Evolutionary conservation across 2,329 filamentous ascomycete genomes (phyloP).

Genomic region (Penicillium sp.): DNA sequence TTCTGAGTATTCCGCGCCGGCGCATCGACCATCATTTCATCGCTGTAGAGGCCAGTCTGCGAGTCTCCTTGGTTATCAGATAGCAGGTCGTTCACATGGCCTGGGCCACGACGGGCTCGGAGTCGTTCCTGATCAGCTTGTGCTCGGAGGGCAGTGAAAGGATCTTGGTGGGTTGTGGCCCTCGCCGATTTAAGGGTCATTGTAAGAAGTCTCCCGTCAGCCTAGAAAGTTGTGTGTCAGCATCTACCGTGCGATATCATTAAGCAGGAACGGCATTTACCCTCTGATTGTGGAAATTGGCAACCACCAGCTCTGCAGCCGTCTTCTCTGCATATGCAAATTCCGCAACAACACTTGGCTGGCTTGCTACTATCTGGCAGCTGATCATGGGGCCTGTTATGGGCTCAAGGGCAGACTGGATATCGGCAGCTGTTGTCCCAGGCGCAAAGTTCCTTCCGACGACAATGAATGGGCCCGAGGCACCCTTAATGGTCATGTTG

Average conservation of each 20-base stretch:
- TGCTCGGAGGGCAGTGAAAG: conserved; percentile 40
- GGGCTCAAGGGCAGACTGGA: conserved; percentile 59
- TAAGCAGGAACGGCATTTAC: conserved; percentile 36
- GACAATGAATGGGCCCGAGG: conserved; percentile 56
- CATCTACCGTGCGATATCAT: neutral
- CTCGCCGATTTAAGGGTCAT: conserved; percentile 52
- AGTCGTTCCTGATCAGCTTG: conserved; percentile 42
- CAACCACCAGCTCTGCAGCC: conserved; percentile 59
- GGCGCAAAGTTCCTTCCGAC: conserved; percentile 64
- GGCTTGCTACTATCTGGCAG: conserved; percentile 54
- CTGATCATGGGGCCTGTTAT: conserved; percentile 54
- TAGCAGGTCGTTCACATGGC: conserved; percentile 1
- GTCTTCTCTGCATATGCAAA: conserved; percentile 57
- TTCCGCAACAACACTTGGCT: conserved; percentile 61
- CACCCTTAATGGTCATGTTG: conserved; percentile 57
- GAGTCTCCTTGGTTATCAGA: neutral
- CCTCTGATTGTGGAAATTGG: conserved; percentile 63
- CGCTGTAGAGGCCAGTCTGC: conserved; percentile 38
- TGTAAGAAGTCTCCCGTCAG: conserved; percentile 60
- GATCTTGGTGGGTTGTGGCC: conserved; percentile 13
- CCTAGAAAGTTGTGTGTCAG: conserved; percentile 40
- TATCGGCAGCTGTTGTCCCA: conserved; percentile 66
- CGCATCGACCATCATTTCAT: conserved; percentile 44
- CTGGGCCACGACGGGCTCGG: conserved; percentile 30
- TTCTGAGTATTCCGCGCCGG: conserved; percentile 26